These are phyloP conservation scores for Diplodia seriata DNA, from an alignment of 2,329 filamentous ascomycete species.

Conservation along the genomic window DNA sequence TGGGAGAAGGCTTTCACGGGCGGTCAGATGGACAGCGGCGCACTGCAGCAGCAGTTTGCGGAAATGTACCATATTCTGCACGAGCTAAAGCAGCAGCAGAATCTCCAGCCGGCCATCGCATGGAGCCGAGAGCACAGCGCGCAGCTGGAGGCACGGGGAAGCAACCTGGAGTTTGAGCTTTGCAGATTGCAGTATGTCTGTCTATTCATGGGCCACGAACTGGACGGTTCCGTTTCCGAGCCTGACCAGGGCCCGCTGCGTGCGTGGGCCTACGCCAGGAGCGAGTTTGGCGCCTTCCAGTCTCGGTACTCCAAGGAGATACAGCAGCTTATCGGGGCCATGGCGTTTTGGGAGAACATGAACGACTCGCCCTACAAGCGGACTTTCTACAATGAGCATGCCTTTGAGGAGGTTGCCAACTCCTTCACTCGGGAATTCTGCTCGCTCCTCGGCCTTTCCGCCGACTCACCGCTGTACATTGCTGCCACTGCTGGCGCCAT, in stretches of 20 bases:
- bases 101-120: conserved; percentile 81
- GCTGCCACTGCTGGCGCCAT: conserved; percentile 92
- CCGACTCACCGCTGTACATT: conserved; percentile 90
- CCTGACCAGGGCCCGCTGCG: conserved; percentile 62
- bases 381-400: conserved; percentile 75
- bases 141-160: conserved; percentile 79
- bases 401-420: conserved; percentile 83
- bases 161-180: conserved; percentile 94
- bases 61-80: conserved; percentile 91
- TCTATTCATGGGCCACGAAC: conserved; percentile 75
- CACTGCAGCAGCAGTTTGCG: conserved; percentile 80
- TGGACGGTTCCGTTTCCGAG: conserved; percentile 54
- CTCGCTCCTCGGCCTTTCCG: conserved; percentile 84
- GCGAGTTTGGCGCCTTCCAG: conserved; percentile 77
- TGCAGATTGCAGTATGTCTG: conserved; percentile 88
- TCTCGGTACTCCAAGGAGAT: conserved; percentile 79
- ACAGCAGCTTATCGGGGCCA: conserved; percentile 78
- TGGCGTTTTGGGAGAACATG: conserved; percentile 80
- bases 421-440: conserved; percentile 96
- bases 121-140: conserved; percentile 79
- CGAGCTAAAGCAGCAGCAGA: conserved; percentile 71
- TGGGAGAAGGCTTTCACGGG: conserved; percentile 56
- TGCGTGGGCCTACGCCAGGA: conserved; percentile 78
- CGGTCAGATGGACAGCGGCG: conserved; percentile 58
- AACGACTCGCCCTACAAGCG: conserved; percentile 76